A percentile compares a stretch with the other conserved stretches of the same genome.
Evolutionary conservation across 805 yeast species (phyloP).

Genomic region (Saccharomycodes ludwigii): DNA sequence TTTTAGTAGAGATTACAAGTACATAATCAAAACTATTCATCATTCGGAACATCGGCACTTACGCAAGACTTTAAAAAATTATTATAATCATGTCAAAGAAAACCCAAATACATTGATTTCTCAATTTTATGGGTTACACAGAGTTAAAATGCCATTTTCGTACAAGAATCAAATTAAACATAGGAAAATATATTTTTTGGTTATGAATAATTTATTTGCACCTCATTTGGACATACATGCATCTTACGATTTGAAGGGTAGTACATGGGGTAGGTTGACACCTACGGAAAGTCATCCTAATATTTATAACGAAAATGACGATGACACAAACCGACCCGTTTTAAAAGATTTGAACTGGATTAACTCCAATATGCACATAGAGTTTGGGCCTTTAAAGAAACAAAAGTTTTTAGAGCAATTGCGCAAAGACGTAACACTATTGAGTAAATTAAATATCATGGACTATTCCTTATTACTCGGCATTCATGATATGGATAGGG

Average conservation of each 20-base stretch:
- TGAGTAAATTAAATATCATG: conserved; percentile 77
- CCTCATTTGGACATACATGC: conserved; percentile 78
- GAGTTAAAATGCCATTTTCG: conserved; percentile 75
- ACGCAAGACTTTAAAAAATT: conserved; percentile 58
- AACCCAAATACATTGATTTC: conserved; percentile 84
- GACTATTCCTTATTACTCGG: conserved; percentile 89
- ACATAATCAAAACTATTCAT: conserved; percentile 91
- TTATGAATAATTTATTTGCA: conserved; percentile 95
- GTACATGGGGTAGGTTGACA: conserved; percentile 70
- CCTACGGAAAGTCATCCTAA: background rate
- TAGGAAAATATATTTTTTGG: conserved; percentile 80
- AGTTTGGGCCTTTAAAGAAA: conserved; percentile 63
- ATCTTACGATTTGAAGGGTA: conserved; percentile 88
- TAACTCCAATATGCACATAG: conserved; percentile 47
- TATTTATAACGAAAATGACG: conserved; percentile 10
- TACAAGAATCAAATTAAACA: conserved; percentile 27
- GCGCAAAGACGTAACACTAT: conserved; percentile 57
- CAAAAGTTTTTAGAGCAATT: conserved; percentile 55
- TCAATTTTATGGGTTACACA: conserved; percentile 93
- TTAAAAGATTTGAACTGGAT: conserved; percentile 87
- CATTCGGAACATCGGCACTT: conserved; percentile 84
- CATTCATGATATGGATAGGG: conserved; percentile 60
- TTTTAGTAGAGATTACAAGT: conserved; percentile 85
- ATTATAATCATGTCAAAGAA: conserved; percentile 64
- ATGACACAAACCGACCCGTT: conserved; percentile 30